Conservation (phyloP, 257 asterid species). For the Solanum pinnatisectum region DNA sequence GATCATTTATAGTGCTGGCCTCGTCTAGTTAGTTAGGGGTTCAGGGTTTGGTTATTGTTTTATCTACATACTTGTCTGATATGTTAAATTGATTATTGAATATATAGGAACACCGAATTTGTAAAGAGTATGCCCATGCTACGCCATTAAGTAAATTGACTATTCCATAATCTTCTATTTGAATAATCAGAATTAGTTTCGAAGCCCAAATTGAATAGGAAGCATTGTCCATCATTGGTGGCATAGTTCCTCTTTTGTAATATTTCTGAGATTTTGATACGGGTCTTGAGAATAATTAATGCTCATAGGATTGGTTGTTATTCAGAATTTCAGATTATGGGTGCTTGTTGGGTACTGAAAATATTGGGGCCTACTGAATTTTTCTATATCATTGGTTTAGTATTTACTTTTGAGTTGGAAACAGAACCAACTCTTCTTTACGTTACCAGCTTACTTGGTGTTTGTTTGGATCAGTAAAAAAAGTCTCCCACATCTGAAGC, state of each 20-base stretch:
- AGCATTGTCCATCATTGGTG: not conserved
- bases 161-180: not conserved
- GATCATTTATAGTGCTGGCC: not conserved
- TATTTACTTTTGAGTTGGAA: not conserved
- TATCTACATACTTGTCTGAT: not conserved
- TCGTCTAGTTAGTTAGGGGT: not conserved
- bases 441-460: not conserved
- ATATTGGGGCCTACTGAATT: not conserved
- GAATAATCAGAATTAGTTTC: not conserved
- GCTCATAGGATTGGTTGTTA: not conserved
- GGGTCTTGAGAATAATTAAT: not conserved
- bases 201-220: not conserved
- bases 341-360: not conserved
- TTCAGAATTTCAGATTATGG: not conserved
- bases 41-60: not conserved
- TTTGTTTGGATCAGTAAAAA: not conserved
- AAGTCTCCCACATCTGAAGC: not conserved
- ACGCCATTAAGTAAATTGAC: not conserved
- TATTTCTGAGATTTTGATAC: not conserved
- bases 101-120: not conserved
- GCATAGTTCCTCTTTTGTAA: not conserved
- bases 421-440: not conserved
- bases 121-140: not conserved
- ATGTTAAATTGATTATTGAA: not conserved
- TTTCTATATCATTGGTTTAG: accelerated